These are phyloP conservation scores for Lathyrus sativus DNA, from an alignment of 306 rosid genomes.

Conservation along the genomic window DNA sequence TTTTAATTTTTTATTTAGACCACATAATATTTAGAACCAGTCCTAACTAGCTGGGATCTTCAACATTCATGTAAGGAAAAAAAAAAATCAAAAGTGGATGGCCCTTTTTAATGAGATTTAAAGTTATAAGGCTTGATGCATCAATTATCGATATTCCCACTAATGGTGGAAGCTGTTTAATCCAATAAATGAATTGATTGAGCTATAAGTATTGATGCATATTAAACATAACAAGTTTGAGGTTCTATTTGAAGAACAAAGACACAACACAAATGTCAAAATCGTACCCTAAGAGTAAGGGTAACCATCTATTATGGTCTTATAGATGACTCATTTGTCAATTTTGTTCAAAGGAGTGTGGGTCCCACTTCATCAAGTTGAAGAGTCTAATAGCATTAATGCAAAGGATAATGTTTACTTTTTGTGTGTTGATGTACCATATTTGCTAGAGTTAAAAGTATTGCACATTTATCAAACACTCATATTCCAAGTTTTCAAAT, in stretches of 20 bases:
- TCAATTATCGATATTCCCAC: constrained; percentile 34
- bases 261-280: constrained; percentile 33
- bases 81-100: constrained; percentile 14
- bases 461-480: constrained; percentile 26
- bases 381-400: background rate
- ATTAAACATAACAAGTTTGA: background rate
- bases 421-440: constrained; percentile 19
- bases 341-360: constrained; percentile 35
- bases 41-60: background rate
- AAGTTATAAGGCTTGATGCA: constrained; percentile 32
- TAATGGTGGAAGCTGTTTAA: constrained; percentile 49
- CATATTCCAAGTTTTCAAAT: constrained; percentile 37
- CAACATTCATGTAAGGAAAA: background rate
- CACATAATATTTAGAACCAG: no score
- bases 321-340: constrained; percentile 14
- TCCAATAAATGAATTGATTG: constrained; percentile 28
- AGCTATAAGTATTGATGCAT: background rate
- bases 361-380: constrained; percentile 35
- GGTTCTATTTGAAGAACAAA: constrained; percentile 35
- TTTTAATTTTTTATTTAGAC: no score
- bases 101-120: constrained; percentile 3
- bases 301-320: constrained; percentile 47
- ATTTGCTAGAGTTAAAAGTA: constrained; percentile 24
- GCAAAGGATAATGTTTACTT: constrained; percentile 34
- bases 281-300: constrained; percentile 31